Conservation (phyloP, 495 filamentous ascomycete genomes). For the Haplographium delicatum region DNA sequence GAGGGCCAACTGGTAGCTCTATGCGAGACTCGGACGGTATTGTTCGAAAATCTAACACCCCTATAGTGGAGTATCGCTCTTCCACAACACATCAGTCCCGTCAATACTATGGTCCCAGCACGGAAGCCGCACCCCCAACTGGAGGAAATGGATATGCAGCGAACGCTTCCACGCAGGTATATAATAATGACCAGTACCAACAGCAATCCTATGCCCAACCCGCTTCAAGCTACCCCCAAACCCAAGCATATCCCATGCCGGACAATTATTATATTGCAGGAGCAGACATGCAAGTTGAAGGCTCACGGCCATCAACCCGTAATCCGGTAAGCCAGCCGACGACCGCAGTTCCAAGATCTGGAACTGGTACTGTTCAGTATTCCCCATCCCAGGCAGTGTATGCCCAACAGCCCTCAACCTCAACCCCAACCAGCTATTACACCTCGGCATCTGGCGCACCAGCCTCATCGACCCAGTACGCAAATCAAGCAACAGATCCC, state of each 20-base stretch:
- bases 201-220: slow-evolving; percentile 17
- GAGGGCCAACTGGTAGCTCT: slow-evolving; percentile 49
- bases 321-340: slow-evolving; percentile 12
- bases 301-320: not conserved
- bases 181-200: slow-evolving; percentile 14
- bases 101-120: slow-evolving; percentile 43
- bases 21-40: slow-evolving; percentile 46
- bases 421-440: slow-evolving; percentile 30
- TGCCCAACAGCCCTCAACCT: slow-evolving; percentile 7
- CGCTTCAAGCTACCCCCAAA: slow-evolving; percentile 18
- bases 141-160: not conserved
- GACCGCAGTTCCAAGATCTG: slow-evolving; percentile 12
- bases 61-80: slow-evolving; percentile 43
- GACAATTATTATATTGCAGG: slow-evolving; percentile 21
- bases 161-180: slow-evolving; percentile 17
- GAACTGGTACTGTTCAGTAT: slow-evolving; percentile 2
- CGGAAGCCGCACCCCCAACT: slow-evolving; percentile 6
- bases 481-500: slow-evolving; percentile 37
- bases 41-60: slow-evolving; percentile 54
- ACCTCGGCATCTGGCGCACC: slow-evolving; percentile 23
- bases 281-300: slow-evolving; percentile 13
- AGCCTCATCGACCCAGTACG: slow-evolving; percentile 27
- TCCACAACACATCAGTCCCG: slow-evolving; percentile 45
- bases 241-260: slow-evolving; percentile 15
- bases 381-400: slow-evolving; percentile 5